Evolutionary conservation across 2,329 filamentous ascomycete species (phyloP).

Genomic region (Neonectria sp.): DNA sequence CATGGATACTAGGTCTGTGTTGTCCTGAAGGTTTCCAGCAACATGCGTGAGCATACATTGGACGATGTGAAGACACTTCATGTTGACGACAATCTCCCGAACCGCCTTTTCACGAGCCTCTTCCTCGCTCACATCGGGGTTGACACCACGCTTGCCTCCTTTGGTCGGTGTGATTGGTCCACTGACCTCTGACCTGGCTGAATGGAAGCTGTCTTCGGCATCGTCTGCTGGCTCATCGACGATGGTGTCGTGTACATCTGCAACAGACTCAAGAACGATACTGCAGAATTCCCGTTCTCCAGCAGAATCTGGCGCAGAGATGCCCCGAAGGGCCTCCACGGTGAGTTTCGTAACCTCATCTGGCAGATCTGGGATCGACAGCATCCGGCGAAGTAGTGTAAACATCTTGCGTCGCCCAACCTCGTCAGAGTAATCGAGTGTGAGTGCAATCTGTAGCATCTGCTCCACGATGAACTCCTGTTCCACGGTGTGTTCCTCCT

Average conservation of each 20-base stretch:
- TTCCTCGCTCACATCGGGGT: slow-evolving; percentile 70
- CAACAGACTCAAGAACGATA: slow-evolving; percentile 91
- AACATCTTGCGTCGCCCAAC: slow-evolving; percentile 98
- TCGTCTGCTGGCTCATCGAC: slow-evolving; percentile 75
- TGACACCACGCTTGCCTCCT: slow-evolving; percentile 58
- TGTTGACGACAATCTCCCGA: slow-evolving; percentile 94
- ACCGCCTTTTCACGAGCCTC: slow-evolving; percentile 82
- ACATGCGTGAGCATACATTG: slow-evolving; percentile 98
- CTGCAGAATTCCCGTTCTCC: slow-evolving; percentile 89
- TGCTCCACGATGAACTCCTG: slow-evolving; percentile 98
- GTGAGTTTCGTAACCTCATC: slow-evolving; percentile 94
- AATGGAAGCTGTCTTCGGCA: slow-evolving; percentile 87
- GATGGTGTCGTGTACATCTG: slow-evolving; percentile 96
- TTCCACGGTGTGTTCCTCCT: slow-evolving; percentile 88
- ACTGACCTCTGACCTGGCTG: slow-evolving; percentile 88
- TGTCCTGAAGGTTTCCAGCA: slow-evolving; percentile 87
- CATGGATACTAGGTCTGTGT: slow-evolving; percentile 95
- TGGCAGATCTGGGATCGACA: slow-evolving; percentile 89
- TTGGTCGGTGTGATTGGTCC: slow-evolving; percentile 71
- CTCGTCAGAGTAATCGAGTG: slow-evolving; percentile 97
- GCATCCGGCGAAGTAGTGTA: slow-evolving; percentile 85
- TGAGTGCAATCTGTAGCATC: slow-evolving; percentile 90
- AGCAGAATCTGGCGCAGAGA: slow-evolving; percentile 81
- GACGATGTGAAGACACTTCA: slow-evolving; percentile 97
- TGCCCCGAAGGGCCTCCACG: slow-evolving; percentile 84